Percentiles rank a stretch among this genome's conserved stretches.
Conservation (phyloP, 2,329 filamentous ascomycete species). For the Aspergillaceae sp. region DNA sequence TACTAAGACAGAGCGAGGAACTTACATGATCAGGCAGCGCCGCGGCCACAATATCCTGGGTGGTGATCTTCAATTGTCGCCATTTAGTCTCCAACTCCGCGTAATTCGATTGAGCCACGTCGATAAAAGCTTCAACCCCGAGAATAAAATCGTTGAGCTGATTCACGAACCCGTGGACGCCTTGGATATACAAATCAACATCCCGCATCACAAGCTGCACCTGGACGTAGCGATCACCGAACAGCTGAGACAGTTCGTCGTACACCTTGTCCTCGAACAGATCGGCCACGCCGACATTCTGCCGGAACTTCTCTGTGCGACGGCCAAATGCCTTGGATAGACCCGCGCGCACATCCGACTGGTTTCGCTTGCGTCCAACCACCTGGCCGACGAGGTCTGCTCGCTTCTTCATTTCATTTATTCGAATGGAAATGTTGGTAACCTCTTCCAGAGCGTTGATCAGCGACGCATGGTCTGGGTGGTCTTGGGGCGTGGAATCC, state of each 20-base stretch:
- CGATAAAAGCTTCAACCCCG: conserved; percentile 75
- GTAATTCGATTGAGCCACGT: conserved; percentile 58
- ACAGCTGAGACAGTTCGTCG: conserved; percentile 71
- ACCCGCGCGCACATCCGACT: conserved; percentile 76
- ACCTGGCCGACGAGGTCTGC: conserved; percentile 88
- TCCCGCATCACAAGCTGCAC: conserved; percentile 88
- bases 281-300: conserved; percentile 55
- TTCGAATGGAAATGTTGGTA: conserved; percentile 54
- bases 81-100: conserved; percentile 89
- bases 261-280: conserved; percentile 75
- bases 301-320: conserved; percentile 75
- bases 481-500: conserved; percentile 67
- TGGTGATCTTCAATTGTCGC: conserved; percentile 79
- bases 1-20: conserved; percentile 1
- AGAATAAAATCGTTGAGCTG: conserved; percentile 72
- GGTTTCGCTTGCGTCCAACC: conserved; percentile 74
- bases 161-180: conserved; percentile 68
- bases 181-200: conserved; percentile 84
- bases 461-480: conserved; percentile 69
- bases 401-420: conserved; percentile 93
- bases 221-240: conserved; percentile 84
- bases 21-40: conserved; percentile 74
- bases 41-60: conserved; percentile 75
- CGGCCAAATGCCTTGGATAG: conserved; percentile 85
- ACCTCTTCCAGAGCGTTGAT: conserved; percentile 64